Base-by-base conservation (phyloP, 2,329 filamentous ascomycete species). In the Colletotrichum gloeosporioides region DNA sequence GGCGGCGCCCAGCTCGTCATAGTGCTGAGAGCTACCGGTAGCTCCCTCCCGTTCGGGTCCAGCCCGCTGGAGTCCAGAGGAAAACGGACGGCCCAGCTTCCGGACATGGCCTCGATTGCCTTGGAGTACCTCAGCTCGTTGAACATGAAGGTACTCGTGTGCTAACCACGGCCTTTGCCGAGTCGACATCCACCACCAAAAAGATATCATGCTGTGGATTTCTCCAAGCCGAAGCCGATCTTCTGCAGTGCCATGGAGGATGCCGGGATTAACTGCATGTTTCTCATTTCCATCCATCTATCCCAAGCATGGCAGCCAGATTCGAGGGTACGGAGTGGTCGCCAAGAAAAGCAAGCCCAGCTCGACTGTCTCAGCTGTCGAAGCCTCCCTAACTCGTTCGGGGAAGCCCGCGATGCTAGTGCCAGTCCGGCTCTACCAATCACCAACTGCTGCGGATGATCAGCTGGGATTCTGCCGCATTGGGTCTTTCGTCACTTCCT, bases 331-430 rank as follows among this genome's bases (percentile, higher is more conserved):
- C 63, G 18, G n/a, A 62, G 59, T 29, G 59, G 59, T 22, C 29
- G 10, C 59, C 10, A 59, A n/a, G 64, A 36, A 64, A 73, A 49
- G 22, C 71, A 74, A 61, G 72, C 29, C 27, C 53, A 67, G 69
- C 73, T 75, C 68, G 25, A 62, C 15, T 75, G 73, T 75, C 73
- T 75, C 61, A 75, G 62, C 22, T 15, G 27, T 44, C 27, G 27
- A 27, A 34, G 49, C 22, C 16, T 29, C 29, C 71, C 65, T 25
- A 12, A n/a, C 73, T 53, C 13, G 5, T 68, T 65, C 7, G 44
- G 64, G 73, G 73, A 76, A 69, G 70, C 69, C 29, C 44, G n/a
- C 27, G 73, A 73, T 73, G 70, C 73, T 76, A 76, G 73, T 61
- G 73, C 34, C 55, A 63, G 31, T 16, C 44, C 22, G 63, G 15